Evolutionary conservation across 176 grass and related monocot genomes (phyloP).

Genomic region (Aegilops bicornis): DNA sequence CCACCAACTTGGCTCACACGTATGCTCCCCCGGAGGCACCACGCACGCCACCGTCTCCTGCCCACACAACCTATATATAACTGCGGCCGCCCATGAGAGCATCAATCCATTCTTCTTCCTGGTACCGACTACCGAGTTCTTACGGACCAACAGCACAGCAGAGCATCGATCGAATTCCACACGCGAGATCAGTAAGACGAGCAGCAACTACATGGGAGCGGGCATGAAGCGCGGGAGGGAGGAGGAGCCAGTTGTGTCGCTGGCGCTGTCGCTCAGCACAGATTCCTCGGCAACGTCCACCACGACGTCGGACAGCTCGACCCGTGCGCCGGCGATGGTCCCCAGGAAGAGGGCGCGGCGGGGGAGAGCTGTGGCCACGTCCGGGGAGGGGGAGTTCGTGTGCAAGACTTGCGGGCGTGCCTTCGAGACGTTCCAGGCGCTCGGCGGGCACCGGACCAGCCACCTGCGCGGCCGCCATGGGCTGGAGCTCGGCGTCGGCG

Average conservation of each 20-base stretch:
- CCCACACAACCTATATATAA: neutral
- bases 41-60: neutral
- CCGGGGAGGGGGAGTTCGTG: neutral
- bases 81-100: too few relatives aligned
- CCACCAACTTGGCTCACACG: neutral
- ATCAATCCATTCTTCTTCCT: too few relatives aligned
- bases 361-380: neutral
- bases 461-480: conserved; percentile 46
- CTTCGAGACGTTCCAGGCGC: conserved; percentile 49
- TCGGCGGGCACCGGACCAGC: conserved; percentile 63
- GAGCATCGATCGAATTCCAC: neutral
- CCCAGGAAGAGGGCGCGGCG: neutral
- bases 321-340: neutral
- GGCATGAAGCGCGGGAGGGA: neutral
- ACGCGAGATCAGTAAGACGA: neutral
- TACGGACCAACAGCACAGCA: neutral
- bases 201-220: neutral
- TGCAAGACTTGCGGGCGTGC: neutral
- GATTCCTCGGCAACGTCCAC: too few relatives aligned
- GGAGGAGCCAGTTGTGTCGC: neutral
- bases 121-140: too few relatives aligned
- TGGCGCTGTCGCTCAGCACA: neutral
- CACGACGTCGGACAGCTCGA: neutral
- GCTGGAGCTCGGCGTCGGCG: conserved; percentile 41
- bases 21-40: neutral